phyloP scores from a whole-genome alignment of 768 basidiomycete species.

The Auricularia sp. region DNA sequence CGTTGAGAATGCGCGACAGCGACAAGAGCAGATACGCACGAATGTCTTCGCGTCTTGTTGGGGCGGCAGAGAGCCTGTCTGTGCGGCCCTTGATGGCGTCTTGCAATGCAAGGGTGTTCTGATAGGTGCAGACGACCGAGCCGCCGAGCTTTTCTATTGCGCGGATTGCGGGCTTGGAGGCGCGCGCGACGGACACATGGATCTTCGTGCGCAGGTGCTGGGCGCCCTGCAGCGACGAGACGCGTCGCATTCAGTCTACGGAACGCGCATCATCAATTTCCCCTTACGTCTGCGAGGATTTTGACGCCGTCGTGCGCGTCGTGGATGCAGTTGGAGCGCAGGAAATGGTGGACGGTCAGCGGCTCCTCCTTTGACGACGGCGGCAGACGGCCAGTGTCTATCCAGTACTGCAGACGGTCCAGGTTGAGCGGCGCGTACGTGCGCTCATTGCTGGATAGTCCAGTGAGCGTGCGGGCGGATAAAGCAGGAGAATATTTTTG shows the following conservation, averaged over 20 bases:
- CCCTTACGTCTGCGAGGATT: constrained; percentile 68
- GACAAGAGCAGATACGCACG: constrained; percentile 34
- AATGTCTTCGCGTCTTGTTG: constrained; percentile 79
- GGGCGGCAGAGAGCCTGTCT: constrained; percentile 65
- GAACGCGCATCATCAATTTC: not conserved
- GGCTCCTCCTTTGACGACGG: constrained; percentile 62
- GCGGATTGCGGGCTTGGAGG: constrained; percentile 74
- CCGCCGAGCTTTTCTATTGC: constrained; percentile 80
- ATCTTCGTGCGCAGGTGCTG: constrained; percentile 58
- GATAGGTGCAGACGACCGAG: constrained; percentile 79
- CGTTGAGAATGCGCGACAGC: not conserved
- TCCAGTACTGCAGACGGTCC: constrained; percentile 82
- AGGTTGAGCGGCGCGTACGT: constrained; percentile 78
- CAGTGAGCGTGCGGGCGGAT: not conserved
- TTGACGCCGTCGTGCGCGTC: constrained; percentile 86
- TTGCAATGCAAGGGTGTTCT: constrained; percentile 75
- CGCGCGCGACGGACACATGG: constrained; percentile 73
- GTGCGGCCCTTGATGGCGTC: constrained; percentile 65
- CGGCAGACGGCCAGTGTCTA: constrained; percentile 70
- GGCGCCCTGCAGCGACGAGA: constrained; percentile 40
- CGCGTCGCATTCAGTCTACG: constrained; percentile 1
- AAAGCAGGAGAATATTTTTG: constrained; percentile 1
- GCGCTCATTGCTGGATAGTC: constrained; percentile 48
- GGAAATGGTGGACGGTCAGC: constrained; percentile 78
- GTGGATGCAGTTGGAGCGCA: constrained; percentile 83